phyloP scores from a whole-genome alignment of 2,329 filamentous ascomycete genomes.

The Scedosporium dehoogii region DNA sequence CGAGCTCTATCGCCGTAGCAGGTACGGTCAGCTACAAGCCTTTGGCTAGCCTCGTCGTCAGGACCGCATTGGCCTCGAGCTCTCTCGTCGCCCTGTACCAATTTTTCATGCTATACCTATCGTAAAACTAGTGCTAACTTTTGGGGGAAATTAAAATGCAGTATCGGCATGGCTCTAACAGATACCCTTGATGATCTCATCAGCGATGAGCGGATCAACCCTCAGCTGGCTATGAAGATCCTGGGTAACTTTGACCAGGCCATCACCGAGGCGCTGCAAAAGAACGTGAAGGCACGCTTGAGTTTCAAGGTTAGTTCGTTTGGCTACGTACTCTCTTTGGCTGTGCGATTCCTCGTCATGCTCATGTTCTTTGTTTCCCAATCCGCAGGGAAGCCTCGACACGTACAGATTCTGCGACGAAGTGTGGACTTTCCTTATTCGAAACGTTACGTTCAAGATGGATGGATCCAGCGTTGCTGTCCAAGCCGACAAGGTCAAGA shows the following conservation, averaged over 20 bases:
- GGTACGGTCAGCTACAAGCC: constrained; percentile 47
- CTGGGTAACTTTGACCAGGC: constrained; percentile 90
- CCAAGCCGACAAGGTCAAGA: constrained; percentile 88
- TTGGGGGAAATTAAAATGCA: constrained; percentile 26
- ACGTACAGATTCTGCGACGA: constrained; percentile 99
- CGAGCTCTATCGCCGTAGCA: constrained; percentile 96
- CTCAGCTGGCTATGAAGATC: constrained; percentile 97
- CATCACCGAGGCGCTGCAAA: constrained; percentile 81
- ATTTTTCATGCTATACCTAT: constrained; percentile 8
- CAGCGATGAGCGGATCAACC: constrained; percentile 88
- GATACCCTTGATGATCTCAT: constrained; percentile 97
- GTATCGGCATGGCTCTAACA: constrained; percentile 85
- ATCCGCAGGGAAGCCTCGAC: constrained; percentile 74
- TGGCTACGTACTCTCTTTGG: not conserved
- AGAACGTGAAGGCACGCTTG: constrained; percentile 83
- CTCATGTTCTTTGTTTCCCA: not conserved
- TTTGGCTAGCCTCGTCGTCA: not conserved
- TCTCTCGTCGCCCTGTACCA: not conserved
- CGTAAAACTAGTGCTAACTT: constrained; percentile 13
- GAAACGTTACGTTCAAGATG: constrained; percentile 98
- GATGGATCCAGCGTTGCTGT: constrained; percentile 67
- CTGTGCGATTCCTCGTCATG: not conserved
- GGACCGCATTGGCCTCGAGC: not conserved
- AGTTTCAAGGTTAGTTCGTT: constrained; percentile 70
- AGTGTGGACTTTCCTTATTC: constrained; percentile 98